Conservation (phyloP, 495 filamentous ascomycete species). For the Daldinia grandis region DNA sequence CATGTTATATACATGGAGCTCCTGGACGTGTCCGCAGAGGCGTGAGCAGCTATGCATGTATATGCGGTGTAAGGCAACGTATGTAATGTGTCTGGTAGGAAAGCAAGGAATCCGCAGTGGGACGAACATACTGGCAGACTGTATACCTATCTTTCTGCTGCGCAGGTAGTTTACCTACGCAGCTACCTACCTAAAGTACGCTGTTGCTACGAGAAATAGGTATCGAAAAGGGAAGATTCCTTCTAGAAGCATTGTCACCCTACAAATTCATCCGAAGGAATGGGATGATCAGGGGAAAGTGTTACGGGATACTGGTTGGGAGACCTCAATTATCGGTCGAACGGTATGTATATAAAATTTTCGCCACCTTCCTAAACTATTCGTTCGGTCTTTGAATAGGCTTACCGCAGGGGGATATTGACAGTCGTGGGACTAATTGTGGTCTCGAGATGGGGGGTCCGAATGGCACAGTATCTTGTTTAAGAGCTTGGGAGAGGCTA, state of each 20-base stretch:
- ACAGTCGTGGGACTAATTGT: conserved; percentile 16
- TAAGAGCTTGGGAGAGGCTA: conserved; percentile 20
- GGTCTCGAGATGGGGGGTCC: conserved; percentile 23
- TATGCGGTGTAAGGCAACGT: conserved; percentile 39
- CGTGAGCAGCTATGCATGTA: conserved; percentile 39
- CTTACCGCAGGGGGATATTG: conserved; percentile 29
- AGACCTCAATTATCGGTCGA: conserved; percentile 32
- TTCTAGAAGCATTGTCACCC: conserved; percentile 42
- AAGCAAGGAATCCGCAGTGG: conserved; percentile 20
- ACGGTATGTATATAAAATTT: conserved; percentile 23
- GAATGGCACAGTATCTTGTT: conserved; percentile 39
- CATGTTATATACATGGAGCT: conserved; percentile 4
- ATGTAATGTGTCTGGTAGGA: conserved; percentile 6
- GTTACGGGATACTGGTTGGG: conserved; percentile 23
- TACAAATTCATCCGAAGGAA: conserved; percentile 31
- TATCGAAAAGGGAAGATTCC: conserved; percentile 18
- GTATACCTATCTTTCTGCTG: not conserved
- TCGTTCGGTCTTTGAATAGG: conserved; percentile 36
- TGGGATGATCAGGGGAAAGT: conserved; percentile 39
- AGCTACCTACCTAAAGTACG: not conserved
- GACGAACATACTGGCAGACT: not conserved
- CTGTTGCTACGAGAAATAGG: not conserved
- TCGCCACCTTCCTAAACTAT: conserved; percentile 40
- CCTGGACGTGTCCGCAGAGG: conserved; percentile 27
- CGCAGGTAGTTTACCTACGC: not conserved